Evolutionary conservation across 2,329 filamentous ascomycete species (phyloP), one percentile per base, ranked within the genome.

Genomic region (Pyrenophora graminea): DNA sequence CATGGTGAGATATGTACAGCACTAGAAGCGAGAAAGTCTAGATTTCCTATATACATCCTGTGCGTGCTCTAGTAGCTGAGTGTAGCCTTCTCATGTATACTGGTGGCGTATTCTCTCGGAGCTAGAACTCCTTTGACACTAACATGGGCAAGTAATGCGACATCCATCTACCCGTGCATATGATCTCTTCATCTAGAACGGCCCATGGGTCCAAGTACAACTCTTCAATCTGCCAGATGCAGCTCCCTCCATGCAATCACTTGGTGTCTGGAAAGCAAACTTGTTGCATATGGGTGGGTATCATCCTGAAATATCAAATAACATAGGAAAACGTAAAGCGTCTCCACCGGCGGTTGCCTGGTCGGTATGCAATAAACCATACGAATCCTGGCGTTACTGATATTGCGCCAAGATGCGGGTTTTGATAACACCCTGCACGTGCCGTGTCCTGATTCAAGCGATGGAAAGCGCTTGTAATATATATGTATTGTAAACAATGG

Each of bases 251-350:
- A 19, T 48, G 43, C 48, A 39, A 34, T 52, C 42, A 44, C 39
- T 39, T 32, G 31, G 32, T 39, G 38, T 44, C 36, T 41, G 23
- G 41, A 44, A 49, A 39, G 45, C 36, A 21, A 39, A 39, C 39
- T 44, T 42, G 23, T 39, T 40, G 45, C 45, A 23, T 49, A 32
- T 48, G 39, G 6, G 23, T 7, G 50, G 50, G 50, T 52, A 52
- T 52, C 49, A 48, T 49, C 30, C 43, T 48, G 36, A 38, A 44
- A 52, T 44, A 34, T 32, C 50, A 52, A 52, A 52, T 33, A 49
- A 52, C 45, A 52, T 30, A 39, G 33, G 44, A 48, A 51, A 52
- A 48, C 44, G 34, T 48, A 52, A 52, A 52, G 34, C 45, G 33
- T 52, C 39, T 48, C 39, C 39, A 39, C 44, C 19, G 19, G 17